Evolutionary conservation across 148 eudicot genomes (phyloP), one percentile per base, ranked within the genome.

Genomic region (Nepenthes gracilis): DNA sequence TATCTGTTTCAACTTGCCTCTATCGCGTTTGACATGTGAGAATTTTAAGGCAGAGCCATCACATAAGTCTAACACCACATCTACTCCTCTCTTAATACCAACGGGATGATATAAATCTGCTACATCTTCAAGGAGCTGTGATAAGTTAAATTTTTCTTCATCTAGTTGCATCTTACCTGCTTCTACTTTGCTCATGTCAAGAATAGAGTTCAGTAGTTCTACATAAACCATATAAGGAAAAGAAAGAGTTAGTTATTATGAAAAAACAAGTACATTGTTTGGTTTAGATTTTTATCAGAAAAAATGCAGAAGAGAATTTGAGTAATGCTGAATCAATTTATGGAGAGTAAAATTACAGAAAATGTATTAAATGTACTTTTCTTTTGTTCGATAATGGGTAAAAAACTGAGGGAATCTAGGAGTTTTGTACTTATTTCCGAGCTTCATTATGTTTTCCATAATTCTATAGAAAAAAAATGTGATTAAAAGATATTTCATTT

Each of bases 81-180:
- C 96, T 5, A 92, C 80, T 4, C 85, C 90, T 14, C 84, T 88
- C 61, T 80, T 82, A 71, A 78, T 75, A 33, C 90, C 88, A 14
- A 80, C 75, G 1, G 86, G 77, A 63, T 88, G 72, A 61, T 67
- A 83, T 12, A 85, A 61, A 70, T 92, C 98, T 40, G 76, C 84
- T 33, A 77, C 77, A 55, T 85, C 86, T 68, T 88, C 90, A 8
- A 92, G 58, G 5, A 85, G 66, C 54, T 82, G 74, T 12, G 79
- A 72, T 58, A 92, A 6, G 58, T 81, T 70, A 59, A 92, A 88
- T 52, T 80, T 84, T 33, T 62, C 69, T 57, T 83, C 80, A 10
- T 75, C 81, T 6, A 92, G 76, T 35, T 83, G 77, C 86, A 85
- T 83, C 73, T 80, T 85, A 0, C 97, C 96, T 2, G 97, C 90